phyloP scores from a whole-genome alignment of 192 early-diverging fungal species.

The Lunasporangiospora selenospora region DNA sequence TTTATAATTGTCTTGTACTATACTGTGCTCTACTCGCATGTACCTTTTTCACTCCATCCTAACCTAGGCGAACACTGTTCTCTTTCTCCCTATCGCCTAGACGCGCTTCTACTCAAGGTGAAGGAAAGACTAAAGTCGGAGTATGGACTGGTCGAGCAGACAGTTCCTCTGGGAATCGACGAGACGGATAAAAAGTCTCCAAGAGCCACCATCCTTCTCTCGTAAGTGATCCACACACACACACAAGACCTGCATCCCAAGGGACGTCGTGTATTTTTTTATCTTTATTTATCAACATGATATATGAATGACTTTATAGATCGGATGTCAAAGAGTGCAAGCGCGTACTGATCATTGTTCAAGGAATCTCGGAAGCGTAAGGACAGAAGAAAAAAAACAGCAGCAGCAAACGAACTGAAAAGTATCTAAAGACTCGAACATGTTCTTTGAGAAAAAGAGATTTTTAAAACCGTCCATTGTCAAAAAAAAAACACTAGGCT shows the following conservation, averaged over 20 bases:
- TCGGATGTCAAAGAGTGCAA: constrained; percentile 8
- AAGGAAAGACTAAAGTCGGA: constrained; percentile 15
- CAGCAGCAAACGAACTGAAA: no score
- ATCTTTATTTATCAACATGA: not conserved
- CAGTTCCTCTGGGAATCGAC: constrained; percentile 21
- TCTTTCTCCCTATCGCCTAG: no score
- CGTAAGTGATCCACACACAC: constrained; percentile 6
- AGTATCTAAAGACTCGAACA: no score
- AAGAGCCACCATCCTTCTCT: constrained; percentile 19
- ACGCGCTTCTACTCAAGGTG: no score
- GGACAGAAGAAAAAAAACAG: no score
- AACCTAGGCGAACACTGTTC: no score
- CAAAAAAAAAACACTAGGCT: no score
- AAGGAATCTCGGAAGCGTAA: constrained; percentile 28
- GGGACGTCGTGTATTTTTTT: not conserved
- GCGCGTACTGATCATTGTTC: constrained; percentile 18
- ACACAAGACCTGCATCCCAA: not conserved
- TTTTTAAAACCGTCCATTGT: no score
- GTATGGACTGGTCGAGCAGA: constrained; percentile 5
- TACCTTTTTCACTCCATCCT: no score
- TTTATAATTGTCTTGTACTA: no score
- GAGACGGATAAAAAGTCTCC: constrained; percentile 14
- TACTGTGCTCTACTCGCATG: no score
- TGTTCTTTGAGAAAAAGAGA: no score
- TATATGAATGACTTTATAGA: constrained; percentile 1